Conservation (phyloP, 2,329 filamentous ascomycete species). For the Rutstroemia sp. region DNA sequence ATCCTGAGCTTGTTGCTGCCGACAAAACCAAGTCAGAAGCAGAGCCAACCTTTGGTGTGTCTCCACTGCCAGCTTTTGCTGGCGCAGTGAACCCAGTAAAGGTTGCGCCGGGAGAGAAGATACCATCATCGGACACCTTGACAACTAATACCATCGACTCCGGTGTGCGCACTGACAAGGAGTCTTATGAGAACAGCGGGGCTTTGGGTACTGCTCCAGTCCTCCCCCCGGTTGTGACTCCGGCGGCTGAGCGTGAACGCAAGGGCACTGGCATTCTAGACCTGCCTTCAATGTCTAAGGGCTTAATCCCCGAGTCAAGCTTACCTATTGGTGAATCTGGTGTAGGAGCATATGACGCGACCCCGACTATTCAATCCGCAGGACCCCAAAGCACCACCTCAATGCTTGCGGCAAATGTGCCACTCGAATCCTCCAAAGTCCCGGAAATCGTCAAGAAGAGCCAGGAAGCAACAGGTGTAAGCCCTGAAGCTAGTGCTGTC, state of each 20-base stretch:
- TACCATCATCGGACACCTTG: slow-evolving; percentile 60
- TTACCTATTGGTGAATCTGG: slow-evolving; percentile 51
- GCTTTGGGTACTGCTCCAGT: slow-evolving; percentile 36
- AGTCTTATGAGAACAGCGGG: slow-evolving; percentile 78
- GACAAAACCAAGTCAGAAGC: slow-evolving; percentile 27
- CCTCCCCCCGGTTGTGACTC: slow-evolving; percentile 34
- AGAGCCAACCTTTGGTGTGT: slow-evolving; percentile 46
- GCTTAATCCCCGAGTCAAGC: slow-evolving; percentile 75
- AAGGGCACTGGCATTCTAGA: slow-evolving; percentile 35
- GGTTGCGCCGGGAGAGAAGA: slow-evolving; percentile 70
- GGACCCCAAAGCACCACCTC: slow-evolving; percentile 39
- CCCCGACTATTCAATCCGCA: slow-evolving; percentile 42
- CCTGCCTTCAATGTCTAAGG: slow-evolving; percentile 49
- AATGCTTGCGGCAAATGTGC: slow-evolving; percentile 36
- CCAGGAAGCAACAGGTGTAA: slow-evolving; percentile 56
- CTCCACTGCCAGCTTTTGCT: slow-evolving; percentile 54
- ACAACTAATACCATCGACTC: slow-evolving; percentile 60
- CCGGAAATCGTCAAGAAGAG: slow-evolving; percentile 64
- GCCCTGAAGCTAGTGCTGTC: slow-evolving; percentile 62
- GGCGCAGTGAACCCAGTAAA: slow-evolving; percentile 72
- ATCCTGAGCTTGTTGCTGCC: slow-evolving; percentile 68
- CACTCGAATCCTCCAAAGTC: slow-evolving; percentile 37
- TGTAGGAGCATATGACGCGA: slow-evolving; percentile 45
- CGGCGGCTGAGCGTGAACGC: slow-evolving; percentile 29
- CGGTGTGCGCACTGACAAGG: slow-evolving; percentile 72